These are phyloP conservation scores for Suhomyces tanzawaensis DNA, from an alignment of 805 yeast genomes.

Conservation along the genomic window DNA sequence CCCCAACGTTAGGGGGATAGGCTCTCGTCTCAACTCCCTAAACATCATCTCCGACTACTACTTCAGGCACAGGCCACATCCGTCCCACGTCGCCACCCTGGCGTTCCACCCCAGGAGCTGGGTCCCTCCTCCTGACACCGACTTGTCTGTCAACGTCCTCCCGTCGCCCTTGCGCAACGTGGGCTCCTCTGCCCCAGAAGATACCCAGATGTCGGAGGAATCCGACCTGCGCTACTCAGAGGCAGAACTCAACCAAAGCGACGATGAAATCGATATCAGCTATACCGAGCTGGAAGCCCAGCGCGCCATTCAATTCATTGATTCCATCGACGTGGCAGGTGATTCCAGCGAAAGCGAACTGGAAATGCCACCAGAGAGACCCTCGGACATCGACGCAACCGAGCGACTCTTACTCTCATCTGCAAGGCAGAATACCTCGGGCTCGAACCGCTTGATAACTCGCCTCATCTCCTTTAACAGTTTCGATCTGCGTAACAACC, in stretches of 20 bases:
- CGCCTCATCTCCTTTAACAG: slow-evolving; percentile 1
- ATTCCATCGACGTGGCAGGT: slow-evolving; percentile 5
- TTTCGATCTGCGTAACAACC: background rate
- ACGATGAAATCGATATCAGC: slow-evolving; percentile 4
- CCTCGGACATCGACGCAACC: slow-evolving; percentile 2
- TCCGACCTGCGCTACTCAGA: slow-evolving; percentile 4
- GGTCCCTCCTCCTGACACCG: slow-evolving; percentile 1
- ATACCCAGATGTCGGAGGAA: slow-evolving; percentile 1
- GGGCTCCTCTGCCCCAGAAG: slow-evolving; percentile 1
- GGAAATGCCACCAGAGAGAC: background rate
- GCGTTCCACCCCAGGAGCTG: background rate
- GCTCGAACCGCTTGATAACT: slow-evolving; percentile 3
- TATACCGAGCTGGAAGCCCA: slow-evolving; percentile 6
- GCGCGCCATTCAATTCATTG: slow-evolving; percentile 9
- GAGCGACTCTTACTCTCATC: slow-evolving; percentile 24
- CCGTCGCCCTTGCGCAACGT: slow-evolving; percentile 9
- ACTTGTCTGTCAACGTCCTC: slow-evolving; percentile 7
- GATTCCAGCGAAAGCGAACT: slow-evolving; percentile 4
- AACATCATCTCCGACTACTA: slow-evolving; percentile 13
- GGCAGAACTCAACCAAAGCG: slow-evolving; percentile 7
- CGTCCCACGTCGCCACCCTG: background rate
- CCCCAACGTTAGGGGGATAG: slow-evolving; percentile 3
- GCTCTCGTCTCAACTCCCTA: slow-evolving; percentile 11
- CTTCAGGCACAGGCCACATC: slow-evolving; percentile 6
- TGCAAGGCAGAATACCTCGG: slow-evolving; percentile 21